phyloP scores from a whole-genome alignment of 805 yeast species.

The Candida broadrunensis region DNA sequence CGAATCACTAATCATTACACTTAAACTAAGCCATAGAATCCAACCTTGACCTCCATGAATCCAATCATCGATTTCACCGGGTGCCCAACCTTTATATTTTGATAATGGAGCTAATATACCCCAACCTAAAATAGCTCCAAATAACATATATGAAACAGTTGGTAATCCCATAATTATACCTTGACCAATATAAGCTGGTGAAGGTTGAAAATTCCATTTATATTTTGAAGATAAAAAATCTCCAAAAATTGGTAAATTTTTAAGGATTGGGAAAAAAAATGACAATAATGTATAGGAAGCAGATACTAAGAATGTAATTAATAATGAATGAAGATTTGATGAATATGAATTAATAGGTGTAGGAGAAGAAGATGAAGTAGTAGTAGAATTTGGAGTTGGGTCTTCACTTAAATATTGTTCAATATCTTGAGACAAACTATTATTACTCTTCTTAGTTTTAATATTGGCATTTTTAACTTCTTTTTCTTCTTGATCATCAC shows the following conservation, averaged over 20 bases:
- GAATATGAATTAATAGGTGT: conserved; percentile 26
- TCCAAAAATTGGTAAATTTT: conserved; percentile 77
- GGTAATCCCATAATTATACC: conserved; percentile 97
- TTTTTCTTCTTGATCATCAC: conserved; percentile 21
- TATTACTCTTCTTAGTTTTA: not conserved
- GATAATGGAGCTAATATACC: conserved; percentile 83
- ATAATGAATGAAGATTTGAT: conserved; percentile 59
- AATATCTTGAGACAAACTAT: not conserved
- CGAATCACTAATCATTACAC: conserved; percentile 93
- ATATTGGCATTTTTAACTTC: not conserved
- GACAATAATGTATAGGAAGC: conserved; percentile 69
- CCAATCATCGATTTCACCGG: conserved; percentile 90
- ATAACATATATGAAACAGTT: conserved; percentile 85
- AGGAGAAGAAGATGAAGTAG: not conserved
- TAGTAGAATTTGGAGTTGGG: not conserved
- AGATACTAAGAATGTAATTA: conserved; percentile 62
- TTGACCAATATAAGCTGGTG: conserved; percentile 97
- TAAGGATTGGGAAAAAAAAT: conserved; percentile 69
- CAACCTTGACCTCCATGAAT: conserved; percentile 93
- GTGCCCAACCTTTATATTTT: conserved; percentile 74
- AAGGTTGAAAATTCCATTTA: conserved; percentile 88
- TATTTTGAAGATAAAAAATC: conserved; percentile 53
- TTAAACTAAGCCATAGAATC: conserved; percentile 91
- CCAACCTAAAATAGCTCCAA: conserved; percentile 93
- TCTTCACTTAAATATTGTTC: not conserved